phyloP scores from a whole-genome alignment of 164 flowering plant species.

The Buxus sempervirens region DNA sequence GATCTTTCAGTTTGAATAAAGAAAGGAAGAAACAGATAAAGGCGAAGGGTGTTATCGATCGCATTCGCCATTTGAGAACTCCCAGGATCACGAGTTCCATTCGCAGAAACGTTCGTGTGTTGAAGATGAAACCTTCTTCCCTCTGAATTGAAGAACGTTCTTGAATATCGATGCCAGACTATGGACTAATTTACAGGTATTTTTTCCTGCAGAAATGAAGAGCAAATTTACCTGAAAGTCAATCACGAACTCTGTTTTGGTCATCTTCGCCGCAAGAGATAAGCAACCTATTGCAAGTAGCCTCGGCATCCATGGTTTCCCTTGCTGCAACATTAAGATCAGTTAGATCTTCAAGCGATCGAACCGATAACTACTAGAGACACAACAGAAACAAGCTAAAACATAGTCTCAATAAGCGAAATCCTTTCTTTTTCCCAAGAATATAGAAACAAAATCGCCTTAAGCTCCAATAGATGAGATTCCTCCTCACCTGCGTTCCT shows the following conservation, averaged over 20 bases:
- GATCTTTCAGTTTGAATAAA: conserved; percentile 39
- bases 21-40: conserved; percentile 53
- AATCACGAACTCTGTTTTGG: conserved; percentile 29
- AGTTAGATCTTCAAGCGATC: conserved; percentile 7
- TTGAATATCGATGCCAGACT: background rate
- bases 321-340: conserved; percentile 35
- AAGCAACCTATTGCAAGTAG: conserved; percentile 49
- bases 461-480: background rate
- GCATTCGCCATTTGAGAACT: conserved; percentile 71
- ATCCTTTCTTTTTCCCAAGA: background rate
- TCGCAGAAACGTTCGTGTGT: conserved; percentile 38
- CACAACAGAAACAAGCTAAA: too few relatives aligned
- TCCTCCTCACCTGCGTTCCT: conserved; percentile 37
- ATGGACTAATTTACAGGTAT: background rate
- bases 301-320: conserved; percentile 51
- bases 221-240: conserved; percentile 46
- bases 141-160: conserved; percentile 18
- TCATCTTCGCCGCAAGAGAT: conserved; percentile 69
- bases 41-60: conserved; percentile 68
- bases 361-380: background rate
- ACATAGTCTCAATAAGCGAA: background rate
- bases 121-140: conserved; percentile 49
- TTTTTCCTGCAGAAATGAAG: background rate
- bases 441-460: background rate
- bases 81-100: conserved; percentile 62